These are phyloP conservation scores for Zea mays DNA, from an alignment of 176 grass and related monocot species.

Conservation along the genomic window Zm-B73-REFERENCE-NAM-5.0 NC_050100.1:43792501-43793000, in stretches of 20 bases:
- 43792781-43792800: constrained; percentile 90
- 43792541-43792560: constrained; percentile 54
- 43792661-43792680: constrained; percentile 2
- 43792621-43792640: constrained; percentile 92
- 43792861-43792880: constrained; percentile 95
- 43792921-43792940: constrained; percentile 94
- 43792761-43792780: constrained; percentile 86
- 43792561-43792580: constrained; percentile 98
- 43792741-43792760: constrained; percentile 23
- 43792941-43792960: not conserved
- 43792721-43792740: not conserved
- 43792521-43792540: not conserved
- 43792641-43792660: constrained; percentile 98
- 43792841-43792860: constrained; percentile 99
- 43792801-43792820: constrained; percentile 84
- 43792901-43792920: constrained; percentile 97
- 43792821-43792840: constrained; percentile 98
- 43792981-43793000: constrained; percentile 33
- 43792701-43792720: not conserved
- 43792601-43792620: constrained; percentile 97
- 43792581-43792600: constrained; percentile 97
- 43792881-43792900: constrained; percentile 94
- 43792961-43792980: not conserved
- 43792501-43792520: not conserved
- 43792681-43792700: not conserved